These are phyloP conservation scores for Cercophora scortea DNA, from an alignment of 495 filamentous ascomycete genomes.

Conservation along the genomic window DNA sequence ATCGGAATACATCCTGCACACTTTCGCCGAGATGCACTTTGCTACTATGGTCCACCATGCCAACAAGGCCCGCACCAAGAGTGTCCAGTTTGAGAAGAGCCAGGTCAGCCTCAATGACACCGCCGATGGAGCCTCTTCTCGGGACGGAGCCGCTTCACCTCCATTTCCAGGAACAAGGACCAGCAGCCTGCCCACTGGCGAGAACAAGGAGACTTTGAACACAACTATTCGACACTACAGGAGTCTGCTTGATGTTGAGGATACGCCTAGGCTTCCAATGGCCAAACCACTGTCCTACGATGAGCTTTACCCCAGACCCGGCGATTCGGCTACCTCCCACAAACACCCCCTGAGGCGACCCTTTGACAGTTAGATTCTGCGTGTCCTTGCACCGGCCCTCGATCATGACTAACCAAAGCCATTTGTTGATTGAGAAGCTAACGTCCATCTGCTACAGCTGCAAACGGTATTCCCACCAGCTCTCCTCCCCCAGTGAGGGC, in stretches of 20 bases:
- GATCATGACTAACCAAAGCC: neutral
- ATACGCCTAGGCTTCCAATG: conserved; percentile 35
- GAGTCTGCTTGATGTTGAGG: conserved; percentile 43
- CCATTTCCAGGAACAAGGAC: conserved; percentile 19
- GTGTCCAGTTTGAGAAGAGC: conserved; percentile 38
- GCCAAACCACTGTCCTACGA: conserved; percentile 38
- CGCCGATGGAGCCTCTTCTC: conserved; percentile 7
- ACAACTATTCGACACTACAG: conserved; percentile 30
- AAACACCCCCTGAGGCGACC: conserved; percentile 3
- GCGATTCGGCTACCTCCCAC: conserved; percentile 9
- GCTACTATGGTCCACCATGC: conserved; percentile 35
- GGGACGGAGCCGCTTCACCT: conserved; percentile 16
- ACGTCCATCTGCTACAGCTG: conserved; percentile 29
- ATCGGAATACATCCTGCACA: conserved; percentile 29
- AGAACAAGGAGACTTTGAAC: conserved; percentile 23
- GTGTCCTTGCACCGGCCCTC: conserved; percentile 2
- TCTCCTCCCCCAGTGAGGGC: conserved; percentile 19
- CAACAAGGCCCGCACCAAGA: conserved; percentile 32
- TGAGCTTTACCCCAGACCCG: conserved; percentile 31
- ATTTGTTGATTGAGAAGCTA: conserved; percentile 9
- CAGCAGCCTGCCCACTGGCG: conserved; percentile 25
- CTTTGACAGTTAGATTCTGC: conserved; percentile 28
- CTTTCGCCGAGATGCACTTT: conserved; percentile 29
- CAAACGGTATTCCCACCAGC: conserved; percentile 37
- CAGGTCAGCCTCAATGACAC: conserved; percentile 17